Evolutionary conservation across 2,329 filamentous ascomycete species (phyloP), one percentile per base, ranked within the genome.

Genomic region (Pseudogymnoascus pannorum): DNA sequence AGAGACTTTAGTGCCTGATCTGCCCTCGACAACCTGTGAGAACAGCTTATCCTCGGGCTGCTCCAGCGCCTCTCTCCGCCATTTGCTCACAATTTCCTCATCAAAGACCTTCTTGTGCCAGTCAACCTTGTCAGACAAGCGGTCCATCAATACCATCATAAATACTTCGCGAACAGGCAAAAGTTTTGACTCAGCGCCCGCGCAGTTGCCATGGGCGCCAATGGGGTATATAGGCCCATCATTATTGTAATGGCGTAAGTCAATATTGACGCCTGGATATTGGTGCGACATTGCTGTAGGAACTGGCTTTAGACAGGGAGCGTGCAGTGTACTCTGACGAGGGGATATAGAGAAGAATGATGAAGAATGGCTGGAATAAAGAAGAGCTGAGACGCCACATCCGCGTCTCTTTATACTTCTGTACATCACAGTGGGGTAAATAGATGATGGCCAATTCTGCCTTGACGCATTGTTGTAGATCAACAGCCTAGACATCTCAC

Each of bases 1-100:
- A 11, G 54, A 9, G 16, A 57, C 16, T 22, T 35, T 38, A 16
- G 16, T 48, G 6, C 29, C 59, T 29, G 5, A 1, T 20, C 72
- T 36, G 11, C 9, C 31, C 5, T 75, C 65, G 5, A 71, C 65
- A 73, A 77, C 74, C 18, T 70, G 71, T 68, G 60, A 3, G 74
- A 60, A 68, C 60, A 61, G 63, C 51, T n/a, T 70, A 14, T 72
- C 67, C 58, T 72, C 69, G 22, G 8, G 54, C 48, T 35, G 61
- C 48, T 29, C 22, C 18, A 68, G 59, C 3, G 64, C 61, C 63
- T 72, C 69, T 14, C 40, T 48, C 12, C 63, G 65, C 70, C 70
- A 71, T 35, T 70, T 70, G 8, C 64, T 48, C 2, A 61, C 61
- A 31, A 71, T 69, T 1, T 36, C 24, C 3, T 68, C 62, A 48